These are phyloP conservation scores for Metschnikowia reukaufii DNA, from an alignment of 805 yeast genomes.

Conservation along the genomic window DNA sequence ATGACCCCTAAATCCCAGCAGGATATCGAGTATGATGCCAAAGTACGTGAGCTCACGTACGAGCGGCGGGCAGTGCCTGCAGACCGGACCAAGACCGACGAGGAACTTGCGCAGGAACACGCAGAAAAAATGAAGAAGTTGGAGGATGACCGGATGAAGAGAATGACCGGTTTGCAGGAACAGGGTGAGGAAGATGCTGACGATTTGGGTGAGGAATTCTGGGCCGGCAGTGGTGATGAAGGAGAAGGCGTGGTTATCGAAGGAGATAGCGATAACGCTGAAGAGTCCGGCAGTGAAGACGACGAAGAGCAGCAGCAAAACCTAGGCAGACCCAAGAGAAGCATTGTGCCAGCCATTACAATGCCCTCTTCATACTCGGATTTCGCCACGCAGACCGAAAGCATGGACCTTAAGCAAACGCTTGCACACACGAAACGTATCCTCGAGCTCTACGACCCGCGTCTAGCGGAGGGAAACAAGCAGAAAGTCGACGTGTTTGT, in stretches of 20 bases:
- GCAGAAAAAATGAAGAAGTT: conserved; percentile 58
- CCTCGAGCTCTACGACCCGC: conserved; percentile 66
- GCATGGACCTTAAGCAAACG: conserved; percentile 42
- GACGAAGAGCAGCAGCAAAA: conserved; percentile 47
- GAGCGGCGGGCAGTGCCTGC: conserved; percentile 81
- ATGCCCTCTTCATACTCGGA: conserved; percentile 36
- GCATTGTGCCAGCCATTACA: conserved; percentile 16
- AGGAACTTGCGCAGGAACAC: conserved; percentile 62
- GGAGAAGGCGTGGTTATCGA: conserved; percentile 22
- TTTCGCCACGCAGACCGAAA: conserved; percentile 32
- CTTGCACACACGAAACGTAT: conserved; percentile 53
- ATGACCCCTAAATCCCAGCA: conserved; percentile 38
- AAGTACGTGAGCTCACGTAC: conserved; percentile 63
- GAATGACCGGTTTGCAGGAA: conserved; percentile 68
- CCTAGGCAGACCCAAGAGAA: conserved; percentile 19
- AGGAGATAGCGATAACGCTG: conserved; percentile 22
- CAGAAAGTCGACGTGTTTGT: conserved; percentile 66
- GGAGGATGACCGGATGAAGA: conserved; percentile 64
- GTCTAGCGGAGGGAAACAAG: conserved; percentile 78
- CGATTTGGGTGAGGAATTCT: conserved; percentile 68
- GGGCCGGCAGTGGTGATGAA: conserved; percentile 53
- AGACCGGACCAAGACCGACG: conserved; percentile 76
- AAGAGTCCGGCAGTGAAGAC: conserved; percentile 38
- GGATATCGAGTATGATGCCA: conserved; percentile 58
- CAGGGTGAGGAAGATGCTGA: conserved; percentile 56